These are phyloP conservation scores for Sporisorium reilianum DNA, from an alignment of 1,284 basidiomycete species.

Conservation along the genomic window DNA sequence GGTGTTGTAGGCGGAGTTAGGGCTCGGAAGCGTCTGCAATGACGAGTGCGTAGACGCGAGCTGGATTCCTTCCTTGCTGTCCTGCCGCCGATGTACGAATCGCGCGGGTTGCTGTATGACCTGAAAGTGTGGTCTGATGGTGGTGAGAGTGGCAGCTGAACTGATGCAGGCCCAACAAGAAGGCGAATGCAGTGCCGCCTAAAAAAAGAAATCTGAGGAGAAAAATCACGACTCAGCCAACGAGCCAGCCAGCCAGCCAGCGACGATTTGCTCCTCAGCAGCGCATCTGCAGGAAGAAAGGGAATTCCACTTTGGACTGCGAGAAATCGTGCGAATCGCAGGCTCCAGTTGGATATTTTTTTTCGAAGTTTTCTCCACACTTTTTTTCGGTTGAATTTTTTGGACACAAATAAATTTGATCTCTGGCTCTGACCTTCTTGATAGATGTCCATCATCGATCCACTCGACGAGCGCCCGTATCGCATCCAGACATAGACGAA, in stretches of 20 bases:
- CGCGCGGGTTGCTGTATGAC: slow-evolving; percentile 16
- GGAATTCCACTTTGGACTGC: neutral
- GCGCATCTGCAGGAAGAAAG: slow-evolving; percentile 1
- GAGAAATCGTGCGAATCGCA: neutral
- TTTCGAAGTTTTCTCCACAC: slow-evolving; percentile 29
- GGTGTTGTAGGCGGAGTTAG: neutral
- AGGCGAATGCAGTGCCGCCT: too few species aligned
- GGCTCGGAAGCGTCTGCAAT: slow-evolving; percentile 5
- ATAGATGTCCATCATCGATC: neutral
- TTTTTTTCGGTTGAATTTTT: slow-evolving; percentile 14
- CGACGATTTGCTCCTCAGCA: too few species aligned
- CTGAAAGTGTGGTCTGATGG: slow-evolving; percentile 4
- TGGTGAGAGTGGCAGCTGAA: neutral
- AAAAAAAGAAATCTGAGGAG: neutral
- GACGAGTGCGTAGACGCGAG: slow-evolving; percentile 6
- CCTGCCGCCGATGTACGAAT: slow-evolving; percentile 7
- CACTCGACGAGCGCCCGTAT: neutral
- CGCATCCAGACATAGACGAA: neutral
- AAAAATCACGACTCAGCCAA: slow-evolving; percentile 6
- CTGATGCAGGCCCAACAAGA: too few species aligned
- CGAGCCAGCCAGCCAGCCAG: neutral
- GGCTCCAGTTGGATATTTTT: slow-evolving; percentile 12
- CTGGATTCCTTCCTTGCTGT: slow-evolving; percentile 4
- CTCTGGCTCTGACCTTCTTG: too few species aligned
- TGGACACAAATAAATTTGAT: neutral